Percentiles rank a stretch among this genome's conserved stretches.
Conservation (phyloP, 75 land plant species). For the Adiantum capillusveneris region DNA sequence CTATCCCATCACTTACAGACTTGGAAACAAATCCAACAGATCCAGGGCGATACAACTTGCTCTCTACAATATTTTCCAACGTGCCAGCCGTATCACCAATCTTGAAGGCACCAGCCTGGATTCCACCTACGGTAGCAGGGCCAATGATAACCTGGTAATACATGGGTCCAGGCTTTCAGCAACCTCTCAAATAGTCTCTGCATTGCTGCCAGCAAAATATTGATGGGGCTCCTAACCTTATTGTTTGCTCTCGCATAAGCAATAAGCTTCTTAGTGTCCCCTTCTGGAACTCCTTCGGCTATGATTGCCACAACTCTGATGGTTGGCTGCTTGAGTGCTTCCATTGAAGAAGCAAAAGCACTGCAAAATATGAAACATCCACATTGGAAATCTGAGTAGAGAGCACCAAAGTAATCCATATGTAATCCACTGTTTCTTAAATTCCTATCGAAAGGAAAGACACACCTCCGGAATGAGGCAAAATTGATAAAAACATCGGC, state of each 20-base stretch:
- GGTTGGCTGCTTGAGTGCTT: conserved; percentile 94
- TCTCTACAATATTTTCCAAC: conserved; percentile 84
- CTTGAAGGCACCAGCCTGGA: conserved; percentile 97
- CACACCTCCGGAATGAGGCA: conserved; percentile 89
- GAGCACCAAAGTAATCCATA: no score
- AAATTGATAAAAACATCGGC: conserved; percentile 99
- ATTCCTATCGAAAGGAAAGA: no score
- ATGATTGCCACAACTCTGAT: conserved; percentile 91
- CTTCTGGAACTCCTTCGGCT: conserved; percentile 98
- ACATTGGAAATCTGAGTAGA: no score
- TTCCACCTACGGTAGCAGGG: conserved; percentile 97
- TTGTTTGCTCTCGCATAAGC: conserved; percentile 88
- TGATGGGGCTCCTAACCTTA: conserved; percentile 66
- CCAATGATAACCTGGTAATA: conserved; percentile 78
- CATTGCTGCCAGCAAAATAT: no score
- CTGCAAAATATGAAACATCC: conserved; percentile 27
- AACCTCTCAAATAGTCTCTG: no score
- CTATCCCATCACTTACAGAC: conserved; percentile 73
- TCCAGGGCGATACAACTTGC: conserved; percentile 97
- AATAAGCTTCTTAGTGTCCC: conserved; percentile 87
- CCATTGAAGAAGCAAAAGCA: conserved; percentile 91
- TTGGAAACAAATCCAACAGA: conserved; percentile 98
- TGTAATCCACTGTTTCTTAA: no score
- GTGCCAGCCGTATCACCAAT: conserved; percentile 99
- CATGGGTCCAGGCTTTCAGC: no score